phyloP scores from a whole-genome alignment of 1,139 yeast species.

The Entelexis sorbosivorans region DNA sequence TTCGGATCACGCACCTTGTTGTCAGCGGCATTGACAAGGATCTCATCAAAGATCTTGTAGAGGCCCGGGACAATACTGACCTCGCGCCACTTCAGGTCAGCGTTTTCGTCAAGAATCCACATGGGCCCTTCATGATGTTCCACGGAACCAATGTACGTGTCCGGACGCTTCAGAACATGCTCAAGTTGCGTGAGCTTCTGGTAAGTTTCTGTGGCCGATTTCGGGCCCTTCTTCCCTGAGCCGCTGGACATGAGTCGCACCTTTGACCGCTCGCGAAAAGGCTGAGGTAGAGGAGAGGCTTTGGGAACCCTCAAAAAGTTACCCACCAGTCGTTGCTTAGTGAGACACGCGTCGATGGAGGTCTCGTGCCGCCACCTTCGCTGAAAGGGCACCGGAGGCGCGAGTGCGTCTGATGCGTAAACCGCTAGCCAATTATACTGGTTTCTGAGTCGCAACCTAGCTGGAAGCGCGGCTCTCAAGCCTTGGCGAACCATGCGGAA shows the following conservation, averaged over 20 bases:
- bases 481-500: too few relatives aligned
- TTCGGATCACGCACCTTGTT: conserved; percentile 89
- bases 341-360: conserved; percentile 6
- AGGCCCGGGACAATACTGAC: conserved; percentile 90
- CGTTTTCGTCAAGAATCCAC: conserved; percentile 70
- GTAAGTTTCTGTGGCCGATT: conserved; percentile 35
- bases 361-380: background rate
- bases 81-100: conserved; percentile 46
- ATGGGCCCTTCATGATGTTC: conserved; percentile 68
- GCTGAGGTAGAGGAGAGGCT: background rate
- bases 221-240: conserved; percentile 18
- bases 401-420: too few relatives aligned
- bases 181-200: conserved; percentile 90
- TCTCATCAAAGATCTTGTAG: conserved; percentile 94
- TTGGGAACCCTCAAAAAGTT: background rate
- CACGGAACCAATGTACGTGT: conserved; percentile 92
- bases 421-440: too few relatives aligned
- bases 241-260: background rate
- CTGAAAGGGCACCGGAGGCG: too few relatives aligned
- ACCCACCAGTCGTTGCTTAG: conserved; percentile 2
- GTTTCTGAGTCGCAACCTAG: too few relatives aligned
- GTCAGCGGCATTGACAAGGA: conserved; percentile 95
- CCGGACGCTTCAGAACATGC: conserved; percentile 94
- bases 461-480: too few relatives aligned
- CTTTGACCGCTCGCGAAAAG: background rate